A percentile compares a stretch with the other conserved stretches of the same genome.
phyloP scores from a whole-genome alignment of 768 basidiomycete species.

The Rhodosporidiobolus sp. region DNA sequence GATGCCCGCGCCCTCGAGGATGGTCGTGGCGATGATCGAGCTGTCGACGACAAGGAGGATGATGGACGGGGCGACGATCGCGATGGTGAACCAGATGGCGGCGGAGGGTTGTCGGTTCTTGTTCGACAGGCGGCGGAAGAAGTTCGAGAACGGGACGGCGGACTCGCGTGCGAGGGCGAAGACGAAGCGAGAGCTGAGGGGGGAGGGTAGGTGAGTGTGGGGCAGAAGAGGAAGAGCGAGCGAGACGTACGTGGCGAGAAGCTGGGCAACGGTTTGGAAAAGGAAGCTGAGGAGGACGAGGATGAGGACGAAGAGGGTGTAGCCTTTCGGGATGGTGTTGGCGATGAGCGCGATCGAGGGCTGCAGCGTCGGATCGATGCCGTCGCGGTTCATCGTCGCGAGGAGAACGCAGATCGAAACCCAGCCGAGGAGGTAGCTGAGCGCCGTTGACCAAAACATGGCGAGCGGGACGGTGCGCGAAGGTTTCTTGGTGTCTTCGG shows the following conservation, averaged over 20 bases:
- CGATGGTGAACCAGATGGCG: conserved; percentile 49
- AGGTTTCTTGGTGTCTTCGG: conserved; percentile 51
- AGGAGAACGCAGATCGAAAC: conserved; percentile 49
- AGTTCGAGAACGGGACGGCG: conserved; percentile 49
- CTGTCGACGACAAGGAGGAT: conserved; percentile 45
- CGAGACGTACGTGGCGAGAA: conserved; percentile 9
- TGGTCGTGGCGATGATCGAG: conserved; percentile 46
- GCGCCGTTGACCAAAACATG: conserved; percentile 44
- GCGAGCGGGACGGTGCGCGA: conserved; percentile 50
- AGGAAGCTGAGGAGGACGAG: conserved; percentile 44
- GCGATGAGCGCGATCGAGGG: conserved; percentile 47
- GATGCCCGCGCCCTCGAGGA: conserved; percentile 49
- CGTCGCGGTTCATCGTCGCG: conserved; percentile 30
- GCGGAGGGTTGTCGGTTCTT: conserved; percentile 45
- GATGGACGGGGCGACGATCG: conserved; percentile 46
- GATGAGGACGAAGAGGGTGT: conserved; percentile 45
- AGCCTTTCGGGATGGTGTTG: conserved; percentile 44
- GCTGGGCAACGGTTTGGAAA: conserved; percentile 49
- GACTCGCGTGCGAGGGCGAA: conserved; percentile 52
- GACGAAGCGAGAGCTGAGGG: conserved; percentile 52
- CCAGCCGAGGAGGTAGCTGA: conserved; percentile 49
- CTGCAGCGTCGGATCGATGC: conserved; percentile 33
- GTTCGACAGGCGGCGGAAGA: conserved; percentile 46
- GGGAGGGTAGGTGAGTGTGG: conserved; percentile 32
- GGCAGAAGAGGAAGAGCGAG: conserved; percentile 8